phyloP scores from a whole-genome alignment of 2,329 filamentous ascomycete genomes.

The Orbilia brochopaga region DNA sequence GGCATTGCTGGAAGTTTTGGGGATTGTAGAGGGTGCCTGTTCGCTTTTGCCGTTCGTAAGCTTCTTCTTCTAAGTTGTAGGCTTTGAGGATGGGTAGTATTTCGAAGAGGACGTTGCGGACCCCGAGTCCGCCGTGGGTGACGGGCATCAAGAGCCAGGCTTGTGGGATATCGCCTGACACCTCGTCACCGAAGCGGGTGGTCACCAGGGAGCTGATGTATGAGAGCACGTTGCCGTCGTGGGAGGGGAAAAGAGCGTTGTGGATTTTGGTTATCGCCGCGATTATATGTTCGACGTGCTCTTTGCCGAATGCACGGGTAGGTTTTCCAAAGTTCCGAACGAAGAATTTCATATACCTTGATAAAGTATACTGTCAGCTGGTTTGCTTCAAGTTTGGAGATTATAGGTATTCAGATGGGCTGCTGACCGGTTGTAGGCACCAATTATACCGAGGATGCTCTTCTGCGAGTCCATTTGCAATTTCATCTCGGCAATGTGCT shows the following conservation, averaged over 20 bases:
- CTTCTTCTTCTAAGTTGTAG: conserved; percentile 57
- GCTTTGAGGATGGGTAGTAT: conserved; percentile 58
- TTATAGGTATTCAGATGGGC: conserved; percentile 64
- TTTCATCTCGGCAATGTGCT: conserved; percentile 67
- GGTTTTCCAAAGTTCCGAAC: conserved; percentile 64
- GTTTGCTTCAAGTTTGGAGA: conserved; percentile 64
- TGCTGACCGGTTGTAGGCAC: conserved; percentile 64
- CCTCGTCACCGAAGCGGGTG: conserved; percentile 60
- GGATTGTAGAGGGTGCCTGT: conserved; percentile 51
- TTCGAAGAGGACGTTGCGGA: conserved; percentile 61
- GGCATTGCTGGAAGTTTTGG: conserved; percentile 40
- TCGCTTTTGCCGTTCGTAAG: conserved; percentile 55
- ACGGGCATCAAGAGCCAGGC: conserved; percentile 62
- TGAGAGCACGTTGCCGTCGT: conserved; percentile 62
- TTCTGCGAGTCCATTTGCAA: conserved; percentile 66
- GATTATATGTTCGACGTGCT: conserved; percentile 66
- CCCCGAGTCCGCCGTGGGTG: conserved; percentile 61
- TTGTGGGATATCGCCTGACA: conserved; percentile 58
- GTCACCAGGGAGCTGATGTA: conserved; percentile 64
- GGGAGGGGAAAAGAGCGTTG: conserved; percentile 61
- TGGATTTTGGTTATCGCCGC: conserved; percentile 64
- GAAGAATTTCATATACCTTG: conserved; percentile 61
- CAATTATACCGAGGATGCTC: conserved; percentile 65
- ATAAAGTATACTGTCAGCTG: conserved; percentile 64
- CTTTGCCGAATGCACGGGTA: conserved; percentile 64